Evolutionary conservation across 2,329 filamentous ascomycete species (phyloP).

Genomic region (Fusarium foetens): DNA sequence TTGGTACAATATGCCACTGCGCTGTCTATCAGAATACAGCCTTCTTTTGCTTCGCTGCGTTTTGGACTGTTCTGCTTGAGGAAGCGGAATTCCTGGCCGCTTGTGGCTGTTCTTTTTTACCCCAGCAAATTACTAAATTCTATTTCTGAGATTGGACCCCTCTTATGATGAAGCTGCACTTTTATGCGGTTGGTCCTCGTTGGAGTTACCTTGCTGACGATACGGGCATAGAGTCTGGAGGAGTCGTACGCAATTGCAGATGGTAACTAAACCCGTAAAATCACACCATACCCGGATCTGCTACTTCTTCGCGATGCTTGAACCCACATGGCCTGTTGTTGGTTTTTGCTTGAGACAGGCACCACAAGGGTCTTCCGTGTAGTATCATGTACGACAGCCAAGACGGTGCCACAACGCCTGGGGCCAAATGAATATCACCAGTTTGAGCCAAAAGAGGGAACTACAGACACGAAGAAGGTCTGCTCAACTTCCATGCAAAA

Average conservation of each 20-base stretch:
- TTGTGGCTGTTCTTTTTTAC: conserved; percentile 25
- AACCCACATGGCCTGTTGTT: conserved; percentile 42
- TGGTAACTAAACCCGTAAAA: conserved; percentile 34
- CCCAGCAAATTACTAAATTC: conserved; percentile 30
- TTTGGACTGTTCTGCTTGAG: conserved; percentile 5
- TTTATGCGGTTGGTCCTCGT: conserved; percentile 42
- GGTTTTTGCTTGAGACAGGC: conserved; percentile 27
- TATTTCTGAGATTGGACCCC: conserved; percentile 42
- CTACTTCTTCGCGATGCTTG: conserved; percentile 27
- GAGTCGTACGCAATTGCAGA: conserved; percentile 27
- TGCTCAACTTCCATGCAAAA: conserved; percentile 37
- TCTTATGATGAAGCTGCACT: conserved; percentile 24
- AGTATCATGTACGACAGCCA: conserved; percentile 38
- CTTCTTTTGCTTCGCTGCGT: conserved; percentile 20
- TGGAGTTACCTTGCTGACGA: conserved; percentile 34
- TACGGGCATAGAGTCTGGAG: conserved; percentile 25
- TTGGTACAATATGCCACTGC: conserved; percentile 15
- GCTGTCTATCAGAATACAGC: conserved; percentile 20
- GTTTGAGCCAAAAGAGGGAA: conserved; percentile 36
- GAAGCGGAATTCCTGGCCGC: conserved; percentile 28
- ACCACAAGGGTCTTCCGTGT: conserved; percentile 33
- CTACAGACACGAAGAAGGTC: conserved; percentile 29
- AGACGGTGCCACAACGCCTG: conserved; percentile 38
- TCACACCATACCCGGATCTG: conserved; percentile 42
- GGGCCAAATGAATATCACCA: conserved; percentile 27